Conservation (phyloP, 192 early-diverging fungal genomes). For the Pilaira anomala region DNA sequence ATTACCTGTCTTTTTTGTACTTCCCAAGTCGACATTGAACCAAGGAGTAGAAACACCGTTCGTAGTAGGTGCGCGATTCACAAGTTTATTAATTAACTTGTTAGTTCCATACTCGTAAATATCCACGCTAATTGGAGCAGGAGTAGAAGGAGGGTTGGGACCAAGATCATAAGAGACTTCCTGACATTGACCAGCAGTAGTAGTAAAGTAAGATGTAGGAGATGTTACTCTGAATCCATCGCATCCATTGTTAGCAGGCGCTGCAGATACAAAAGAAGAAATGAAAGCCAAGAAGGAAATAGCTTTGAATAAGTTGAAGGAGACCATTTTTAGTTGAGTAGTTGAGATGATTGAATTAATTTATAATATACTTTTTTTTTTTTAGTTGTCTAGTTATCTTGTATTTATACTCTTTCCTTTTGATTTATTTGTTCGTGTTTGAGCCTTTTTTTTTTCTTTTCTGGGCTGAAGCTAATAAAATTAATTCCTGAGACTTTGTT, state of each 20-base stretch:
- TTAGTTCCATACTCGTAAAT: background rate
- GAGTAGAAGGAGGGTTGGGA: too few relatives aligned
- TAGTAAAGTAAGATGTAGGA: background rate
- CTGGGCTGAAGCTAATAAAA: too few relatives aligned
- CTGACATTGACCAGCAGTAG: slow-evolving; percentile 2
- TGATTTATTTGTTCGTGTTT: too few relatives aligned
- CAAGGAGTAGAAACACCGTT: background rate
- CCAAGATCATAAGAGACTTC: slow-evolving; percentile 2
- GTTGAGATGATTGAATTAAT: too few relatives aligned
- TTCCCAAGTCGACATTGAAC: slow-evolving; percentile 10
- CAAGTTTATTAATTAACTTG: background rate
- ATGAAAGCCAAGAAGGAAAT: too few relatives aligned
- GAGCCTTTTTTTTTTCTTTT: too few relatives aligned
- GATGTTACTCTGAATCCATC: slow-evolving; percentile 5
- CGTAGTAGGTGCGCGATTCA: background rate
- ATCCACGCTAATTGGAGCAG: background rate
- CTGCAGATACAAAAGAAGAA: slow-evolving; percentile 8
- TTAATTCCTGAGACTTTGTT: too few relatives aligned
- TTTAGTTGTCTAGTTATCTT: too few relatives aligned
- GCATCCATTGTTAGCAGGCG: background rate
- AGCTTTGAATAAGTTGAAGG: too few relatives aligned
- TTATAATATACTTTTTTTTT: too few relatives aligned
- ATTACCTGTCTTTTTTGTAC: slow-evolving; percentile 1
- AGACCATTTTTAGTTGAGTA: too few relatives aligned
- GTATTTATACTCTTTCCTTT: too few relatives aligned